These are phyloP conservation scores for Fusarium illudens DNA, from an alignment of 2,329 filamentous ascomycete species.

Conservation along the genomic window DNA sequence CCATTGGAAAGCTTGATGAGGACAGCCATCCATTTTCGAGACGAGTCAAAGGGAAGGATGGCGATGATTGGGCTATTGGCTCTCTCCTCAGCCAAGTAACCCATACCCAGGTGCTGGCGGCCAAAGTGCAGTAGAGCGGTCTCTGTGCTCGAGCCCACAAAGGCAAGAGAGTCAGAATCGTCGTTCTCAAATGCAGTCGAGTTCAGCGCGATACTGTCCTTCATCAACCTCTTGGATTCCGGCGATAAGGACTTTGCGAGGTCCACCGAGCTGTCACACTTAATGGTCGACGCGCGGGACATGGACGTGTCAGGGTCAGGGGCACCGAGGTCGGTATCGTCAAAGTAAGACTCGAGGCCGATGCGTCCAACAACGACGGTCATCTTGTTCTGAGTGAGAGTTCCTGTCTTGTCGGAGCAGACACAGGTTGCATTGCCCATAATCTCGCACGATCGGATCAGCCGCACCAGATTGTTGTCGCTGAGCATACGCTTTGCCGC, in stretches of 20 bases:
- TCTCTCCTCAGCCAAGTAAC: constrained; percentile 55
- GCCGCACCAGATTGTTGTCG: constrained; percentile 69
- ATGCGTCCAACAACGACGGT: constrained; percentile 65
- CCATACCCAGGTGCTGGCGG: constrained; percentile 59
- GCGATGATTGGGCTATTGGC: constrained; percentile 56
- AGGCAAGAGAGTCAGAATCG: constrained; percentile 47
- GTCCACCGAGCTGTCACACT: constrained; percentile 41
- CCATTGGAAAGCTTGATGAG: constrained; percentile 57
- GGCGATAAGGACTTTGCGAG: constrained; percentile 45
- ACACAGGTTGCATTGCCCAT: constrained; percentile 72
- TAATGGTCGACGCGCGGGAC: constrained; percentile 35
- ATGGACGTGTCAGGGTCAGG: constrained; percentile 31
- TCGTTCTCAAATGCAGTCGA: constrained; percentile 64
- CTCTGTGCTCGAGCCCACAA: constrained; percentile 65
- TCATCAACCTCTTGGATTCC: constrained; percentile 50
- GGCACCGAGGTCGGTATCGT: constrained; percentile 45
- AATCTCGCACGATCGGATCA: constrained; percentile 67
- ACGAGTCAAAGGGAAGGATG: constrained; percentile 63
- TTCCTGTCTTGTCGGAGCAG: constrained; percentile 73
- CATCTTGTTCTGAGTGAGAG: constrained; percentile 71
- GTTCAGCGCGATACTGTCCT: constrained; percentile 54
- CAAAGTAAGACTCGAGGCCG: constrained; percentile 51
- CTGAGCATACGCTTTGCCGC: constrained; percentile 70
- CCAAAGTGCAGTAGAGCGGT: constrained; percentile 61
- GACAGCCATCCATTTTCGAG: constrained; percentile 65